These are phyloP conservation scores for Suhomyces sp. DNA, from an alignment of 805 yeast genomes.

Conservation along the genomic window DNA sequence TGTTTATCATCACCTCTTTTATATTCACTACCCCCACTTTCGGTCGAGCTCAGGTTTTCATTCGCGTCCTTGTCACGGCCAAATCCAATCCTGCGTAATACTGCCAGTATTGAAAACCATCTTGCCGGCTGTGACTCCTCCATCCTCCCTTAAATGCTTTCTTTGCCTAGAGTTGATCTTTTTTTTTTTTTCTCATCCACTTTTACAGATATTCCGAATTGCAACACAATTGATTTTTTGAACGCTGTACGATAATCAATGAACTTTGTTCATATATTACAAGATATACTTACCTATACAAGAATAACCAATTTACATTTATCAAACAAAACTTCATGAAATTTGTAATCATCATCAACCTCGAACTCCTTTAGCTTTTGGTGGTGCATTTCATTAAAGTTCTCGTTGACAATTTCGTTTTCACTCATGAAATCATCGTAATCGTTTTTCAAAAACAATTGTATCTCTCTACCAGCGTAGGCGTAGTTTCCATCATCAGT, in stretches of 20 bases:
- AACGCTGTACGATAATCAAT: not conserved
- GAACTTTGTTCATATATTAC: not conserved
- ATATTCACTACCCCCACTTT: not conserved
- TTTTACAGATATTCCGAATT: not conserved
- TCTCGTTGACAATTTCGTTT: conserved; percentile 24
- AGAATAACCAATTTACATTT: conserved; percentile 42
- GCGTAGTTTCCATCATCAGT: not conserved
- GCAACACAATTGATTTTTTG: not conserved
- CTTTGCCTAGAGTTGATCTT: not conserved
- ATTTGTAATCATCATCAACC: conserved; percentile 38
- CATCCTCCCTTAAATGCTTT: not conserved
- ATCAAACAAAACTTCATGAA: conserved; percentile 39
- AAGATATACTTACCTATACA: conserved; percentile 2
- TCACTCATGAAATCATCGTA: conserved; percentile 39
- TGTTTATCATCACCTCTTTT: not conserved
- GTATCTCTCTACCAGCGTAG: conserved; percentile 18
- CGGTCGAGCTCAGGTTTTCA: not conserved
- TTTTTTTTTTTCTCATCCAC: not conserved
- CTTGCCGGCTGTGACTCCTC: not conserved
- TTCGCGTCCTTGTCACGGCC: not conserved
- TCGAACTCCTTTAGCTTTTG: conserved; percentile 32
- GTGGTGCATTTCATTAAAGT: conserved; percentile 25
- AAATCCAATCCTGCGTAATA: not conserved
- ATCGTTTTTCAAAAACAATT: conserved; percentile 39
- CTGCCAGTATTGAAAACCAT: not conserved